Evolutionary conservation across 495 filamentous ascomycete species (phyloP).

Genomic region (Penicillium goetzii): DNA sequence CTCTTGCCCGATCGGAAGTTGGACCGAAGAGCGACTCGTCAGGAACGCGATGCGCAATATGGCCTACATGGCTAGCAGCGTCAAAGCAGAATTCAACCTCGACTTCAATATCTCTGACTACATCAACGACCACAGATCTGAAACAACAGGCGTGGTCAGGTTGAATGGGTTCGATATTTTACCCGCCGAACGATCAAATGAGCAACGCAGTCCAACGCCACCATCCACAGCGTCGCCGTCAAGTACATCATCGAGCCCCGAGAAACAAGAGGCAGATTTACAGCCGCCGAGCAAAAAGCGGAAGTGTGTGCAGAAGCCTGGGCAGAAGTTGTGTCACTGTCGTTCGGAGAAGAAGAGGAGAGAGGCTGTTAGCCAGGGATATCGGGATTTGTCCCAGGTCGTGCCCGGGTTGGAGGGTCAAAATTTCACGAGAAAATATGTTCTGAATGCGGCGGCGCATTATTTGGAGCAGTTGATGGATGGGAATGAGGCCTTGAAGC

Average conservation of each 20-base stretch:
- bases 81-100: constrained; percentile 19
- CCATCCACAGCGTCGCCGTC: constrained; percentile 12
- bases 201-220: constrained; percentile 6
- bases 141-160: neutral
- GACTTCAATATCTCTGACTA: constrained; percentile 3
- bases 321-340: constrained; percentile 32
- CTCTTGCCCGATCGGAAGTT: constrained; percentile 29
- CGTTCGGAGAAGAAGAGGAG: constrained; percentile 33
- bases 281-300: constrained; percentile 21
- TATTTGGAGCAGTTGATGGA: constrained; percentile 19
- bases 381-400: constrained; percentile 21
- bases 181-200: neutral
- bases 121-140: neutral
- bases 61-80: constrained; percentile 21
- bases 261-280: neutral
- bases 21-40: constrained; percentile 32
- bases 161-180: constrained; percentile 7
- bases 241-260: constrained; percentile 5
- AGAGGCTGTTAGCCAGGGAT: constrained; percentile 27
- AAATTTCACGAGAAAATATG: constrained; percentile 31
- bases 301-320: constrained; percentile 31
- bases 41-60: constrained; percentile 33
- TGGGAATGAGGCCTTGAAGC: constrained; percentile 22
- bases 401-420: constrained; percentile 26
- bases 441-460: constrained; percentile 25